These are phyloP conservation scores for Murraya koenigii DNA, from an alignment of 345 rosid species.

Conservation along the genomic window DNA sequence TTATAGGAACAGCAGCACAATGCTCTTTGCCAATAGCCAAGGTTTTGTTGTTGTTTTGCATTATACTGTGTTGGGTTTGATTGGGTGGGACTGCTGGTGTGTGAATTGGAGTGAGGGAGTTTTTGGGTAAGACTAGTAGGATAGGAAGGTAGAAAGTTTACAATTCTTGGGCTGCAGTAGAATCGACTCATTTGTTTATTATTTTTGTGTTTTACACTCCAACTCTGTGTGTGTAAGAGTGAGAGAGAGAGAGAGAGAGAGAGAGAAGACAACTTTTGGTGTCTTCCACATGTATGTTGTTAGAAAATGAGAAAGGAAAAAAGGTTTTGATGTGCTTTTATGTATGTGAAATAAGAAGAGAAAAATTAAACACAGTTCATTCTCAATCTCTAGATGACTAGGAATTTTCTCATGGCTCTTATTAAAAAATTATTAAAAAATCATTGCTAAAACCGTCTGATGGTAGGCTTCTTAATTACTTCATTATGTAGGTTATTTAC, in stretches of 20 bases:
- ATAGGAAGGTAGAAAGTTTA: background rate
- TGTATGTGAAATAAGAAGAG: background rate
- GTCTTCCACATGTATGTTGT: background rate
- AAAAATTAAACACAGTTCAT: background rate
- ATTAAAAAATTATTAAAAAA: background rate
- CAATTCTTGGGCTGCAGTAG: background rate
- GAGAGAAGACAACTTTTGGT: background rate
- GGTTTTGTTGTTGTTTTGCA: background rate
- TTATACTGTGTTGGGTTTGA: background rate
- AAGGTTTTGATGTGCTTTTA: background rate
- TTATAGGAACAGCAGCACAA: background rate
- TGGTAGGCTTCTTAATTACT: conserved; percentile 35
- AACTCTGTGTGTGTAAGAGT: background rate
- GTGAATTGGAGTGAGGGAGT: background rate
- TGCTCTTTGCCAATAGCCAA: background rate
- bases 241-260: background rate
- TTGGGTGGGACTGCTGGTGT: conserved; percentile 2
- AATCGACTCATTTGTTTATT: too few species aligned
- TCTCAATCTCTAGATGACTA: background rate
- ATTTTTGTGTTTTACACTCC: background rate
- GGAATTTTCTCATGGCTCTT: background rate
- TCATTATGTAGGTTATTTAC: conserved; percentile 83
- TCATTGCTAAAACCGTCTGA: conserved; percentile 17
- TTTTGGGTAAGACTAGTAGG: background rate
- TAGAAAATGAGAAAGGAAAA: background rate